These are phyloP conservation scores for Wickerhamomyces canadensis DNA, from an alignment of 805 yeast species.

Conservation along the genomic window DNA sequence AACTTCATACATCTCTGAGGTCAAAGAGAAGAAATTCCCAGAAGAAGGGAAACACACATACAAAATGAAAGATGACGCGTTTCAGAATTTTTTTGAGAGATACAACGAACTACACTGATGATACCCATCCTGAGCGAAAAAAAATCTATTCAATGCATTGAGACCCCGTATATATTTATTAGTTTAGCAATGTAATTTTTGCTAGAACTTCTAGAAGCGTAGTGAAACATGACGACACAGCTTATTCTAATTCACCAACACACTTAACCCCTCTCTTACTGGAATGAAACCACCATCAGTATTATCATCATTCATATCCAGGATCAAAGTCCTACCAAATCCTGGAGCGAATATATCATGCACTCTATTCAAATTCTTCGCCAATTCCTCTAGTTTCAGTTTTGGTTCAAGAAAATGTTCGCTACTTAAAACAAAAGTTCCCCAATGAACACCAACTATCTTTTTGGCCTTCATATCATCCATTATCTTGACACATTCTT, in stretches of 20 bases:
- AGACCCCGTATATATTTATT: too few relatives aligned
- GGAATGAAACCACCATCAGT: constrained; percentile 12
- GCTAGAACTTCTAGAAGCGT: constrained; percentile 32
- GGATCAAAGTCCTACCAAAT: constrained; percentile 66
- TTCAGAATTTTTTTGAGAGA: constrained; percentile 33
- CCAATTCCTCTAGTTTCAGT: constrained; percentile 44
- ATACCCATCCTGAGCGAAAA: too few relatives aligned
- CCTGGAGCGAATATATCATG: constrained; percentile 57
- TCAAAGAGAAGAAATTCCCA: constrained; percentile 55
- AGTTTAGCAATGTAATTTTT: constrained; percentile 60
- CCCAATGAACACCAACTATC: constrained; percentile 93
- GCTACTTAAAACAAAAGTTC: constrained; percentile 84
- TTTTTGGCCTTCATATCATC: constrained; percentile 52
- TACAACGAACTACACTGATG: too few relatives aligned
- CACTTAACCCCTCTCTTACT: constrained; percentile 27
- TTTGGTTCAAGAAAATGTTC: constrained; percentile 88
- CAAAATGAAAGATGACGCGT: constrained; percentile 60
- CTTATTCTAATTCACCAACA: constrained; percentile 24
- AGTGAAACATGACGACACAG: too few relatives aligned
- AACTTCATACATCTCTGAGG: constrained; percentile 51
- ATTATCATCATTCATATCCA: constrained; percentile 21
- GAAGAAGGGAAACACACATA: constrained; percentile 54
- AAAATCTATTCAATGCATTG: too few relatives aligned
- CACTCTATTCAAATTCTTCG: constrained; percentile 32
- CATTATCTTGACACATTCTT: constrained; percentile 67